A percentile compares a stretch with the other conserved stretches of the same genome.
Conservation (phyloP, 2,329 filamentous ascomycete species). For the Triangularia setosa region DNA sequence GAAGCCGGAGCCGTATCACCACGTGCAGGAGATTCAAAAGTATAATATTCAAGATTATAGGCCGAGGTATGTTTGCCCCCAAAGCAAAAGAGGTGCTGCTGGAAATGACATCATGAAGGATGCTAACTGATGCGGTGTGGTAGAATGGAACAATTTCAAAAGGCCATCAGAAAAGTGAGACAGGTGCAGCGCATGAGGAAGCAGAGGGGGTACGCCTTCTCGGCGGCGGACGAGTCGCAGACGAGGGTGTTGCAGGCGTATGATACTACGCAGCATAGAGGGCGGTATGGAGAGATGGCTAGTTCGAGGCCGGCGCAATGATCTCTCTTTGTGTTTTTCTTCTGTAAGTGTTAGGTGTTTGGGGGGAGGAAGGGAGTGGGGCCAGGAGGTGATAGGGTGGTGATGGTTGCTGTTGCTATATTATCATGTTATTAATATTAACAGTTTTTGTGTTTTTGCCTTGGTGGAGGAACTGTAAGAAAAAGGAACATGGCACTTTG, state of each 20-base stretch:
- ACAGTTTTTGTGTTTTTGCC: not conserved
- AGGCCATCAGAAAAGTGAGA: conserved; percentile 95
- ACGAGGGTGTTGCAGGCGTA: conserved; percentile 94
- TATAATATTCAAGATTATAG: conserved; percentile 99
- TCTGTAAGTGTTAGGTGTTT: not conserved
- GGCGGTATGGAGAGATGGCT: conserved; percentile 92
- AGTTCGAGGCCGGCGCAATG: conserved; percentile 25
- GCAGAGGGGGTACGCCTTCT: conserved; percentile 97
- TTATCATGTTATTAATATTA: not conserved
- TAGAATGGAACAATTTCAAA: conserved; percentile 99
- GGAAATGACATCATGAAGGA: not conserved
- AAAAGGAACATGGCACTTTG: not conserved
- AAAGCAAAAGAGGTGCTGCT: not conserved
- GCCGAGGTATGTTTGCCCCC: conserved; percentile 65
- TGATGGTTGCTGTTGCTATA: not conserved
- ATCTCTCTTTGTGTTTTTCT: not conserved
- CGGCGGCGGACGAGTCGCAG: conserved; percentile 93
- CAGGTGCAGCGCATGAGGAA: conserved; percentile 99
- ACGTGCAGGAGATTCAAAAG: conserved; percentile 99
- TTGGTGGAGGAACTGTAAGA: not conserved
- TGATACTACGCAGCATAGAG: conserved; percentile 89
- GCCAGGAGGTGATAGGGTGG: not conserved
- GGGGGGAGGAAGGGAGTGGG: not conserved
- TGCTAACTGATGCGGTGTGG: conserved; percentile 9
- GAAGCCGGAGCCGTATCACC: conserved; percentile 89